These are phyloP conservation scores for Amauroascus verrucosus DNA, from an alignment of 2,329 filamentous ascomycete species.

Conservation along the genomic window DNA sequence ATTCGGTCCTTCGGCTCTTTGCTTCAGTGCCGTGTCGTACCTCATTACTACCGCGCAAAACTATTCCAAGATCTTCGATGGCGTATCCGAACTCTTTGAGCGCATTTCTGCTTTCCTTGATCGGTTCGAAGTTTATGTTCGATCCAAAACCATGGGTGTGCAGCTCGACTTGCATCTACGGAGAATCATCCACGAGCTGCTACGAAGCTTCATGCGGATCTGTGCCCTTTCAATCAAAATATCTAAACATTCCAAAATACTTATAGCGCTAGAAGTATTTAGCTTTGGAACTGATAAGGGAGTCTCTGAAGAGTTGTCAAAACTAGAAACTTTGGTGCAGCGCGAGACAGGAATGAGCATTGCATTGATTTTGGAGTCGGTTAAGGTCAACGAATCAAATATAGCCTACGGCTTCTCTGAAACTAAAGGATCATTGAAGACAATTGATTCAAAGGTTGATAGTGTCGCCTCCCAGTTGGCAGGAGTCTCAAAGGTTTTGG, in stretches of 20 bases:
- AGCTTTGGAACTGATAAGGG: constrained; percentile 24
- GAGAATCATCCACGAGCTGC: constrained; percentile 22
- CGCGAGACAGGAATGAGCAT: constrained; percentile 23
- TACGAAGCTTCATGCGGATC: constrained; percentile 22
- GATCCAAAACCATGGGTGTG: constrained; percentile 17
- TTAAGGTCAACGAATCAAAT: constrained; percentile 20
- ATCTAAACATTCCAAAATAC: constrained; percentile 20
- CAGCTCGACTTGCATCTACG: constrained; percentile 21
- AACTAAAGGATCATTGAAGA: constrained; percentile 12
- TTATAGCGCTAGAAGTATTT: constrained; percentile 22
- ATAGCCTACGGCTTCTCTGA: constrained; percentile 16
- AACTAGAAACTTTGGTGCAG: constrained; percentile 21
- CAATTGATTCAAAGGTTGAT: constrained; percentile 14
- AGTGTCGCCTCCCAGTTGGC: constrained; percentile 11
- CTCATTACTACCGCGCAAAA: constrained; percentile 22
- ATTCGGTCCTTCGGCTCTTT: constrained; percentile 23
- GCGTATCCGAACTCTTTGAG: constrained; percentile 21
- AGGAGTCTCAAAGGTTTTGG: constrained; percentile 11
- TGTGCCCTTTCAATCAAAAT: constrained; percentile 22
- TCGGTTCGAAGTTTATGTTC: constrained; percentile 22
- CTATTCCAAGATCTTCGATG: constrained; percentile 24
- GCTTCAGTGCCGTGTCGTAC: constrained; percentile 25
- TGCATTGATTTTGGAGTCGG: constrained; percentile 21
- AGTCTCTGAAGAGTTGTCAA: constrained; percentile 20
- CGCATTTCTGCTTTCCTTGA: constrained; percentile 23